Evolutionary conservation across 1,139 yeast species (phyloP).

Genomic region (Yamadazyma membranifaciens): DNA sequence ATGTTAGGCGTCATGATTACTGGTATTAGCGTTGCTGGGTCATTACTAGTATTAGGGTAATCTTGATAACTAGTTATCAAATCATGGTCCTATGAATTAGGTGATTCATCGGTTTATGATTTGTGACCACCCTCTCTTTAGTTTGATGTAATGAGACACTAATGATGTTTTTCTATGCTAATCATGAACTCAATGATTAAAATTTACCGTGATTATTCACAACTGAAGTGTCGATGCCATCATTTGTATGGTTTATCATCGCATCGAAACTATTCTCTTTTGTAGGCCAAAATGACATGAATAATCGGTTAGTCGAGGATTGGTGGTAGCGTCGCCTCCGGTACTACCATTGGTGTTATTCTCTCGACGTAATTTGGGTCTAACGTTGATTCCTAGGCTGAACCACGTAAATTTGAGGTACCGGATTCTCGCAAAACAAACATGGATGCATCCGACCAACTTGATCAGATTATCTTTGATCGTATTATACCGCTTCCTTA

Average conservation of each 20-base stretch:
- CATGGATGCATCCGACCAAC: conserved; percentile 11
- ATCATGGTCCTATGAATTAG: conserved; percentile 2
- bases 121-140: neutral
- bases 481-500: conserved; percentile 40
- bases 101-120: conserved; percentile 1
- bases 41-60: neutral
- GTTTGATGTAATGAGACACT: conserved; percentile 19
- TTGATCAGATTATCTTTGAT: conserved; percentile 20
- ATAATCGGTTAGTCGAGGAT: no score
- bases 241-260: no score
- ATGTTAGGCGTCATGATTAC: conserved; percentile 1
- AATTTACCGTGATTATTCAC: conserved; percentile 22
- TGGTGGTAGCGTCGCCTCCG: no score
- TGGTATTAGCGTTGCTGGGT: no score
- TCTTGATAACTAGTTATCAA: neutral
- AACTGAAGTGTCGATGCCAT: conserved; percentile 14
- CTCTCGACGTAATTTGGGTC: no score
- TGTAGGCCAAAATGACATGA: no score
- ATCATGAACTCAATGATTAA: conserved; percentile 49
- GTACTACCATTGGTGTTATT: no score
- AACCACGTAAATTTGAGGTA: no score
- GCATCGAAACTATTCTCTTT: no score
- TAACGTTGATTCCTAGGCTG: no score
- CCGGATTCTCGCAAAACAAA: no score
- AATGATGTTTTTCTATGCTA: conserved; percentile 52